Evolutionary conservation across 768 basidiomycete species (phyloP), one percentile per base, ranked within the genome.

Genomic region (Lanmaoa rubissima): DNA sequence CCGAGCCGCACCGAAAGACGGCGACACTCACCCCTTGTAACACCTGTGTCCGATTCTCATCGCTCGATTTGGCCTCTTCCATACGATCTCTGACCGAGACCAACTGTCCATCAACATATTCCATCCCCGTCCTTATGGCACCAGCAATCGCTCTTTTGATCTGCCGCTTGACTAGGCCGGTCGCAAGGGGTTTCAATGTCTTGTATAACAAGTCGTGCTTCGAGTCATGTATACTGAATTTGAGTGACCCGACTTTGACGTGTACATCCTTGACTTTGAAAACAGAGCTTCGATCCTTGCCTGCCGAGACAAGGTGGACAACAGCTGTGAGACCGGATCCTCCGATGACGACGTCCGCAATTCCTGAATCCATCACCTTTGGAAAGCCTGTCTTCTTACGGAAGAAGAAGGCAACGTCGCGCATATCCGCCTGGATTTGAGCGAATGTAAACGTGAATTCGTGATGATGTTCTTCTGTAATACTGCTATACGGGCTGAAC

Each of bases 381-480:
- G 88, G 84, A 63, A 92, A 82, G 4, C 92, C 92, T 6, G 77
- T 81, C 82, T 94, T 95, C 79, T 86, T 92, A 61, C 79, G 80
- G 78, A 92, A 94, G 69, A 88, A 92, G 72, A 98, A 96, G 10
- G 90, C 88, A 14, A 97, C 91, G 63, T 98, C 94, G 16, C 90
- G 83, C 83, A 98, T 89, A 62, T 97, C 94, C 6, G 90, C 89
- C 69, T 98, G 94, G 63, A 97, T 90, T 71, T 98, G 94, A 31
- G 78, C 78, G 38, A 97, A 78, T 9, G 83, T 85, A 53, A 97
- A 69, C 36, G 80, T 86, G 67, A 97, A 84, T 52, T 83, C 80
- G 70, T 96, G 92, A 61, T 81, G 79, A 31, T 77, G 71, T 60
- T 84, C 78, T 68, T 92, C 92, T 5, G 73, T 64, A 57, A 74